Evolutionary conservation across 1,284 basidiomycete species (phyloP).

Genomic region (Ceratobasidium sp.): DNA sequence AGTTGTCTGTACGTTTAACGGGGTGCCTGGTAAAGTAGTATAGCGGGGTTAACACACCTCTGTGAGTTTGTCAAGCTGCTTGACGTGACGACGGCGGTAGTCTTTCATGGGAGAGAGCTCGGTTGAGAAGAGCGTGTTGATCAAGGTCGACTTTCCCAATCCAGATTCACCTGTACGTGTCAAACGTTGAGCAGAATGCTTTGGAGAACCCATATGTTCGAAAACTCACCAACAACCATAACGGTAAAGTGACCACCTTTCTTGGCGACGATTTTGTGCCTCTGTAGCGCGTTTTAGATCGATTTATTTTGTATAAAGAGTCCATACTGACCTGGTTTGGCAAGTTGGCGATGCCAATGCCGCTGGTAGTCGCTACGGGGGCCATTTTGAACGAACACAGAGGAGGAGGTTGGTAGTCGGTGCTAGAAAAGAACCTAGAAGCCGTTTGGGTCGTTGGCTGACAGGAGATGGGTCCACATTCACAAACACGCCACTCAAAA

Average conservation of each 20-base stretch:
- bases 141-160: constrained; percentile 93
- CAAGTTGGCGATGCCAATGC: constrained; percentile 91
- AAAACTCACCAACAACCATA: constrained; percentile 95
- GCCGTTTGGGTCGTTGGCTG: constrained; percentile 13
- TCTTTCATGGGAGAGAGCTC: constrained; percentile 94
- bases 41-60: constrained; percentile 61
- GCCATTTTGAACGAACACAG: constrained; percentile 45
- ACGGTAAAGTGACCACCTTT: constrained; percentile 97
- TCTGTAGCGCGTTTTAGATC: constrained; percentile 58
- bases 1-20: not conserved
- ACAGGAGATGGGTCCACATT: not conserved
- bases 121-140: constrained; percentile 99
- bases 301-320: not conserved
- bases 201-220: not conserved
- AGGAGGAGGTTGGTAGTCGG: constrained; percentile 15
- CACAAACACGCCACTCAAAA: constrained; percentile 3
- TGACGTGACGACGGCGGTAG: constrained; percentile 89
- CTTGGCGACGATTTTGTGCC: constrained; percentile 97
- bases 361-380: constrained; percentile 58
- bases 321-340: constrained; percentile 87
- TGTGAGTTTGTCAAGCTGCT: constrained; percentile 98
- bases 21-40: not conserved
- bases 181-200: not conserved
- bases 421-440: constrained; percentile 10
- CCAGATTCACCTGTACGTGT: constrained; percentile 84